phyloP scores from a whole-genome alignment of 768 basidiomycete species.

The Hydnomerulius pinastri region DNA sequence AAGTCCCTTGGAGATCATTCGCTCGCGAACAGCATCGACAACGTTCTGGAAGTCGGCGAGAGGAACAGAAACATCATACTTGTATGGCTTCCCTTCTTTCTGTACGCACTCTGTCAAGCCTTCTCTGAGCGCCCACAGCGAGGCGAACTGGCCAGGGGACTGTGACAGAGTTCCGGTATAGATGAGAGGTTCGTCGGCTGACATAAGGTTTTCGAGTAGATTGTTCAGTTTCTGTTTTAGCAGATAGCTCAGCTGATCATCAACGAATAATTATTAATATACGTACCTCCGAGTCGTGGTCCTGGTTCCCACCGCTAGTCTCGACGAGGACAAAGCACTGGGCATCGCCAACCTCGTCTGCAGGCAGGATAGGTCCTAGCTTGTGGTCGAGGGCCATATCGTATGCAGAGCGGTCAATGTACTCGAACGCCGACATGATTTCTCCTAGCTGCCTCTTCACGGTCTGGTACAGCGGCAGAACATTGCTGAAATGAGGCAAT shows the following conservation, averaged over 20 bases:
- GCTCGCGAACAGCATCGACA: slow-evolving; percentile 78
- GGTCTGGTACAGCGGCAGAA: slow-evolving; percentile 81
- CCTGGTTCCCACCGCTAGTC: slow-evolving; percentile 89
- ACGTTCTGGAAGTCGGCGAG: slow-evolving; percentile 83
- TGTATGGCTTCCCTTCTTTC: slow-evolving; percentile 94
- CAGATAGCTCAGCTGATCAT: slow-evolving; percentile 5
- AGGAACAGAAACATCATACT: slow-evolving; percentile 94
- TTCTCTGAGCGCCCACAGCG: slow-evolving; percentile 91
- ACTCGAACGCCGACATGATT: slow-evolving; percentile 97
- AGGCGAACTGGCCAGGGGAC: slow-evolving; percentile 84
- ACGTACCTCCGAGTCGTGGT: slow-evolving; percentile 90
- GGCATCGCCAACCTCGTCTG: slow-evolving; percentile 74
- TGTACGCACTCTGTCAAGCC: slow-evolving; percentile 89
- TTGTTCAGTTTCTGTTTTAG: slow-evolving; percentile 76
- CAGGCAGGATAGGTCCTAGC: slow-evolving; percentile 72
- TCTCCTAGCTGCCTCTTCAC: slow-evolving; percentile 86
- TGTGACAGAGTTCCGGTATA: slow-evolving; percentile 92
- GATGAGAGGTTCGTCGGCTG: slow-evolving; percentile 73
- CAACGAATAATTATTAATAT: slow-evolving; percentile 6
- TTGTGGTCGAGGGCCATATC: slow-evolving; percentile 84
- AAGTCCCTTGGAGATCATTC: slow-evolving; percentile 67
- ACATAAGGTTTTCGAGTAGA: slow-evolving; percentile 77
- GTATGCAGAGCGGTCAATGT: slow-evolving; percentile 85
- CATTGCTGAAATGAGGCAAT: slow-evolving; percentile 81
- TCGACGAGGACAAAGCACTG: slow-evolving; percentile 92